phyloP scores from a whole-genome alignment of 1,139 yeast species.

The Hemisphaericaspora xylanilytica region DNA sequence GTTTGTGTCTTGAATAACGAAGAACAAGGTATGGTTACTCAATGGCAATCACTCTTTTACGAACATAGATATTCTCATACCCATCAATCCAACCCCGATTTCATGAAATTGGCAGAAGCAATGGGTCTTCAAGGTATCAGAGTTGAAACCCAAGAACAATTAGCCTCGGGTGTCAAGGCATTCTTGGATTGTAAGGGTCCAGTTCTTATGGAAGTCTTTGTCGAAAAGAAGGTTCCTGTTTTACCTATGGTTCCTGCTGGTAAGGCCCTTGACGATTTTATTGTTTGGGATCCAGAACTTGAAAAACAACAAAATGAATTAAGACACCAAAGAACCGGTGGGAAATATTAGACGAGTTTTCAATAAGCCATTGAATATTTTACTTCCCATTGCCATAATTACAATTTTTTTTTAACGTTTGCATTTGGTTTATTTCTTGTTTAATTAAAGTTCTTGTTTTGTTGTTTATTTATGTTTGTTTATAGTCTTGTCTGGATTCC shows the following conservation, averaged over 20 bases:
- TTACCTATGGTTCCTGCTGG: conserved; percentile 99
- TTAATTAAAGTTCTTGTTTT: neutral
- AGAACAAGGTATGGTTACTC: conserved; percentile 99
- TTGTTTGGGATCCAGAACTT: conserved; percentile 75
- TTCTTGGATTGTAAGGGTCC: conserved; percentile 81
- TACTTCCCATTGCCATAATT: too few relatives aligned
- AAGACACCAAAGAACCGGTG: conserved; percentile 59
- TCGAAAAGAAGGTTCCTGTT: conserved; percentile 95
- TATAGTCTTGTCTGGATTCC: neutral
- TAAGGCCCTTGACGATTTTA: conserved; percentile 89
- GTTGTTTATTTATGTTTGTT: neutral
- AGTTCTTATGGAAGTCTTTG: conserved; percentile 82
- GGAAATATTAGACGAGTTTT: conserved; percentile 37
- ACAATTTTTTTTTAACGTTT: neutral
- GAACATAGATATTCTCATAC: conserved; percentile 97
- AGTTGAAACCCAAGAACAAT: conserved; percentile 64
- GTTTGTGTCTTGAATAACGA: conserved; percentile 88
- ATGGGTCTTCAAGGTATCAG: conserved; percentile 89
- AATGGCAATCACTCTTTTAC: conserved; percentile 97
- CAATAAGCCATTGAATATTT: neutral
- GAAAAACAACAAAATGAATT: conserved; percentile 71
- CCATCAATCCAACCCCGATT: conserved; percentile 92
- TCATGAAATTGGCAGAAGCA: conserved; percentile 87
- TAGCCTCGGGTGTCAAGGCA: conserved; percentile 57
- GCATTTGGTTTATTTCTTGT: neutral